Percentiles rank a stretch among this genome's conserved stretches.
phyloP scores from a whole-genome alignment of 371 early-diverging fungal species.

The Basidiobolus heterosporus region DNA sequence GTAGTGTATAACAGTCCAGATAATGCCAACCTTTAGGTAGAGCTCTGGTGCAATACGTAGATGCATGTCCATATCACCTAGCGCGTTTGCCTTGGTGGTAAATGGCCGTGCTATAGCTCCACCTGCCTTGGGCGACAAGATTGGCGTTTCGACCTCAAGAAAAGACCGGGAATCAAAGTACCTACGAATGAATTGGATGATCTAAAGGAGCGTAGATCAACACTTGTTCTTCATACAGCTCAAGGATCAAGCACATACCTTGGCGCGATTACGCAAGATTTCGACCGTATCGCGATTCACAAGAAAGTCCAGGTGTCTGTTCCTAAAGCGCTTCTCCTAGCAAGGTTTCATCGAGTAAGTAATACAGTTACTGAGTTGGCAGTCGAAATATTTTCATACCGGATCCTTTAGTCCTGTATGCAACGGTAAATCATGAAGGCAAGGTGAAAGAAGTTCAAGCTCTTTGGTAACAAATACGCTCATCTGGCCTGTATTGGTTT shows the following conservation, averaged over 20 bases:
- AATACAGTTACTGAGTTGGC: conserved; percentile 5
- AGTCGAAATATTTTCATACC: not conserved
- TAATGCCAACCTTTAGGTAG: conserved; percentile 79
- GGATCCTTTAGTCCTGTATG: conserved; percentile 90
- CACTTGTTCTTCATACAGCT: not conserved
- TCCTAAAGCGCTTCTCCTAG: conserved; percentile 91
- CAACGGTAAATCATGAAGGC: conserved; percentile 93
- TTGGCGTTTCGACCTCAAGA: conserved; percentile 99
- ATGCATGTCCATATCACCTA: conserved; percentile 83
- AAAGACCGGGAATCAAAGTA: conserved; percentile 91
- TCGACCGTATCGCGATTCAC: conserved; percentile 93
- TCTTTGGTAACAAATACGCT: conserved; percentile 77
- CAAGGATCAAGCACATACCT: conserved; percentile 8
- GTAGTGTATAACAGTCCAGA: not conserved
- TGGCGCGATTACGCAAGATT: conserved; percentile 82
- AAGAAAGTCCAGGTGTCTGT: conserved; percentile 97
- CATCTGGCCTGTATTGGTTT: conserved; percentile 90
- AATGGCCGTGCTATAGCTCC: conserved; percentile 99
- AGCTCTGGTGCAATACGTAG: conserved; percentile 98
- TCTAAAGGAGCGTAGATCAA: conserved; percentile 9
- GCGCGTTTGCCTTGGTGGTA: conserved; percentile 90
- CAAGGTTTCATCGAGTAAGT: conserved; percentile 7
- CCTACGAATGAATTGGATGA: conserved; percentile 86
- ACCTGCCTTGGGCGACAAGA: conserved; percentile 98
- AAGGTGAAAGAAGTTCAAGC: conserved; percentile 81